Conservation (phyloP, 139 green algal species). For the Astrephomene gubernaculifera region DNA sequence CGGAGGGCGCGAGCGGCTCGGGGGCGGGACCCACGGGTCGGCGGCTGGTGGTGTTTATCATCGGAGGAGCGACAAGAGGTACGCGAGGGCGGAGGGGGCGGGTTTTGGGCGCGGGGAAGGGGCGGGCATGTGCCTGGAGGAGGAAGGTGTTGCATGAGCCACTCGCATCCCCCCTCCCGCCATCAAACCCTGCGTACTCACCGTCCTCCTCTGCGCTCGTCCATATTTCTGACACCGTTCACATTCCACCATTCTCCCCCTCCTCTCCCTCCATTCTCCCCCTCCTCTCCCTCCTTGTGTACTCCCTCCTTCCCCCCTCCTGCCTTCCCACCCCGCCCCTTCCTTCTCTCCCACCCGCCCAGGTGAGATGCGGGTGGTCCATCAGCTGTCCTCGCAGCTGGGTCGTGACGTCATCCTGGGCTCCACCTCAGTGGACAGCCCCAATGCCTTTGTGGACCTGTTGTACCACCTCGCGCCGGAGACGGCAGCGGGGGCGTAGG, state of each 20-base stretch:
- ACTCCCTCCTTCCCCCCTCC: neutral
- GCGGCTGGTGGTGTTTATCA: slow-evolving; percentile 89
- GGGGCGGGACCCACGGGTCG: slow-evolving; percentile 4
- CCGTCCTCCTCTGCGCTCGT: neutral
- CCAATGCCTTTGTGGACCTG: slow-evolving; percentile 73
- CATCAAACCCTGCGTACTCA: neutral
- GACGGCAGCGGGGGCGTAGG: too few species aligned
- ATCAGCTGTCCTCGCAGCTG: slow-evolving; percentile 74
- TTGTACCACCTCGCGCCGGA: slow-evolving; percentile 49
- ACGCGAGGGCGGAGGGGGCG: neutral
- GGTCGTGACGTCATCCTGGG: slow-evolving; percentile 87
- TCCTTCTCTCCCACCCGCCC: neutral
- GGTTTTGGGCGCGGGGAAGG: neutral
- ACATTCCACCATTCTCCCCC: neutral
- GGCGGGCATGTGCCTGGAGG: neutral
- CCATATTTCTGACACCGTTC: neutral
- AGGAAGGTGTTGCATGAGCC: neutral
- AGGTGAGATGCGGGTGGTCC: slow-evolving; percentile 85
- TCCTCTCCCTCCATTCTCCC: neutral
- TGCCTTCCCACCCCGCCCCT: too few species aligned
- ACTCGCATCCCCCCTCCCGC: neutral
- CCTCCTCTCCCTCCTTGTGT: neutral
- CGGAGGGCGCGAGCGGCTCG: neutral
- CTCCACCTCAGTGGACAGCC: slow-evolving; percentile 80
- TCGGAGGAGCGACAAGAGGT: slow-evolving; percentile 86